Base-by-base conservation (phyloP, 441 rosid species). In the Populus hybrid region DNA sequence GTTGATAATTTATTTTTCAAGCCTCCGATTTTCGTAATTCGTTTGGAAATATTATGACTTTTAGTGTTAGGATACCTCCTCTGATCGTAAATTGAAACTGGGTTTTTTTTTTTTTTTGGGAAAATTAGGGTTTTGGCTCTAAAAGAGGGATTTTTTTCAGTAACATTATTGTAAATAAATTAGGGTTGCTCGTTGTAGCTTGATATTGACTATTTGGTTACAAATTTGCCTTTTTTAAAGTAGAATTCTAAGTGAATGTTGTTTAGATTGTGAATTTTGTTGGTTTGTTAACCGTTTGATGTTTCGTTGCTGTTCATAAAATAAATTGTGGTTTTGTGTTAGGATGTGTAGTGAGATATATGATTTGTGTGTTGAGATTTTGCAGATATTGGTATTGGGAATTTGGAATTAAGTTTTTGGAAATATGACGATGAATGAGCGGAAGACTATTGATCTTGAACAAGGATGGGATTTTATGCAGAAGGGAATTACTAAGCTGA, bases 391-490 rank as follows among this genome's bases (percentile, higher is more conserved):
- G 71, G 24, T 38, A 6, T 74, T 61, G 73, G 73, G 74, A 46
- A 10, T 42, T 75, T 70, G 35, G 70, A 57, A 63, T 26, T 72
- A 30, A 71, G 76, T 73, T 69, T 79, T 78, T 66, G 78, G 65
- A 63, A n/a, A 50, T 8, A 89, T 89, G 90, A 79, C 83, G 20
- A 89, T 93, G 95, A 90, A 80, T 36, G 98, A 93, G 81, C 92
- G 93, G 77, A 91, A 90, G 90, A 89, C 84, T 0, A 90, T 87
- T 73, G 93, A 92, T 79, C 86, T 95, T 70, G 97, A 92, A n/a
- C 91, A 90, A 86, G 98, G 99, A 88, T 94, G 98, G 99, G 93
- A 90, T 53, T 89, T 91, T 81, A 90, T 95, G 98, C 90, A 88
- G 79, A 92, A 87, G 74, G 99, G 97, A 68, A 95, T 93, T 79